phyloP scores from a whole-genome alignment of 2,329 filamentous ascomycete species.

The Arthrobotrys iridis region DNA sequence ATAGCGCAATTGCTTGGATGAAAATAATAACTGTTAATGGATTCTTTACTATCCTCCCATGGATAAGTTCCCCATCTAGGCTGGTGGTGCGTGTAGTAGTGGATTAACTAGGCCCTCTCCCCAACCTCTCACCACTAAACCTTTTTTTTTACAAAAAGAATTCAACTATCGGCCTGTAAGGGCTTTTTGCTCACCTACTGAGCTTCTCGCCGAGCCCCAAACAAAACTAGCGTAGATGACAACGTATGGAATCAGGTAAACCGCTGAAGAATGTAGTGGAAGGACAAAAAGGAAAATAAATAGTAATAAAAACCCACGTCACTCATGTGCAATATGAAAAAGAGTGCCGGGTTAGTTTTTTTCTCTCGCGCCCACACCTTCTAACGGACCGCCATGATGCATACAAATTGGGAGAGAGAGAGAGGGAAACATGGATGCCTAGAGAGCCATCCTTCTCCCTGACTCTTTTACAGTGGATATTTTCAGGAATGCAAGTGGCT shows the following conservation, averaged over 20 bases:
- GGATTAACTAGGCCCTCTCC: background rate
- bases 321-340: conserved; percentile 1
- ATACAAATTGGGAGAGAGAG: background rate
- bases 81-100: background rate
- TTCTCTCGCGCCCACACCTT: background rate
- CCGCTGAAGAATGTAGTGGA: conserved; percentile 2
- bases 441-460: background rate
- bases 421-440: conserved; percentile 20
- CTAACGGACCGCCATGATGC: background rate
- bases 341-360: background rate
- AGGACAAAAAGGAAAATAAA: background rate
- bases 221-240: background rate
- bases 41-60: no score
- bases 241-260: conserved; percentile 10
- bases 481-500: conserved; percentile 21
- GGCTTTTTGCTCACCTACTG: conserved; percentile 7
- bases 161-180: conserved; percentile 10
- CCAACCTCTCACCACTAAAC: background rate
- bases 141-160: background rate
- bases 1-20: no score
- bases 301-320: conserved; percentile 12
- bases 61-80: background rate
- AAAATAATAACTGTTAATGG: no score
- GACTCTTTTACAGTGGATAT: background rate
- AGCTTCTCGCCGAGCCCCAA: background rate